These are phyloP conservation scores for Neurospora sp. DNA, from an alignment of 495 filamentous ascomycete genomes.

Conservation along the genomic window DNA sequence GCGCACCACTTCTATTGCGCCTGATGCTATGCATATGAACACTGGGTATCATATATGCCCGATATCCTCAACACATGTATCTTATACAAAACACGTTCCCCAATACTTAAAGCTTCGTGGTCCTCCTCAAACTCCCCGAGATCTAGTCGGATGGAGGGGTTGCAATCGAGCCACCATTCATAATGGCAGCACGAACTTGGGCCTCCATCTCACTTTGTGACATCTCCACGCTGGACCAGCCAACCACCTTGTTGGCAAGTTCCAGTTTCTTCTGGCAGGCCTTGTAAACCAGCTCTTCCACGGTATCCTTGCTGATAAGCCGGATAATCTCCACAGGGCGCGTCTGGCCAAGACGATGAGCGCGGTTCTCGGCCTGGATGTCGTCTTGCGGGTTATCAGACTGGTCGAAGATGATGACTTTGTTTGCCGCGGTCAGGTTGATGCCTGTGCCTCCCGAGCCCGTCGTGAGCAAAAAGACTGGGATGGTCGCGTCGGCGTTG, in stretches of 20 bases:
- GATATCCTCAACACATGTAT: background rate
- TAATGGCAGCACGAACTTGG: constrained; percentile 13
- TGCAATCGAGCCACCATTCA: constrained; percentile 2
- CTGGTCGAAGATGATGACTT: constrained; percentile 94
- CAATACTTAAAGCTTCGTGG: background rate
- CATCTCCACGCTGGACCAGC: constrained; percentile 22
- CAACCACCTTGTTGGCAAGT: constrained; percentile 71
- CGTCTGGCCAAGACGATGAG: constrained; percentile 87
- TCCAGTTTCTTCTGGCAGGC: constrained; percentile 85
- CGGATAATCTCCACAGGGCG: constrained; percentile 76
- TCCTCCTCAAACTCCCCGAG: background rate
- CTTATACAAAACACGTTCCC: background rate
- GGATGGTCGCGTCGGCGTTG: constrained; percentile 62
- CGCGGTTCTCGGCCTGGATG: constrained; percentile 90
- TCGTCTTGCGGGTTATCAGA: constrained; percentile 96
- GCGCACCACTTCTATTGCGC: background rate
- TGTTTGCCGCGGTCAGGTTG: constrained; percentile 90
- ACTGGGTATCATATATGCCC: background rate
- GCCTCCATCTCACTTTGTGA: constrained; percentile 22
- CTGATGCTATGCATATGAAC: background rate
- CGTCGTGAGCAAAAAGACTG: constrained; percentile 86
- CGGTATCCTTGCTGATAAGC: constrained; percentile 71
- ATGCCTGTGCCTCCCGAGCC: constrained; percentile 92
- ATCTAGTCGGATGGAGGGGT: constrained; percentile 7
- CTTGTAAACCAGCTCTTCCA: constrained; percentile 87